phyloP scores from a whole-genome alignment of 176 grass and related monocot genomes.

The Avena eriantha region DNA sequence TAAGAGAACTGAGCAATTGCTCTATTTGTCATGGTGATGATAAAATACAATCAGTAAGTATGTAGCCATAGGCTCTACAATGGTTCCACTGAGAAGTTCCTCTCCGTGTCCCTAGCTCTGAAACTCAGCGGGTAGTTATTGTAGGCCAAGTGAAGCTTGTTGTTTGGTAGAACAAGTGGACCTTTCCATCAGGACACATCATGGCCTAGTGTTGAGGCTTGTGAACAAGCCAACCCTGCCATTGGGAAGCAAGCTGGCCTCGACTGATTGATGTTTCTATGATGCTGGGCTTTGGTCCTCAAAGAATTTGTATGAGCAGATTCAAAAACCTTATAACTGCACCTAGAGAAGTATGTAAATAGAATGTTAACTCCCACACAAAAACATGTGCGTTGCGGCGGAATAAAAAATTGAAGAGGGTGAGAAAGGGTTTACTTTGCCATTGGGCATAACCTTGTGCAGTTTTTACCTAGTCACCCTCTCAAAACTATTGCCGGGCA shows the following conservation, averaged over 20 bases:
- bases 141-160: no score
- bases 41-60: neutral
- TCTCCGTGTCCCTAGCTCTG: neutral
- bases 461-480: neutral
- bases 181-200: no score
- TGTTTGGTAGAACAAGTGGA: no score
- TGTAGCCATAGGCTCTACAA: neutral
- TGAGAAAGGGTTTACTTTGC: neutral
- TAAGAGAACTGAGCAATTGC: no score
- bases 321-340: neutral
- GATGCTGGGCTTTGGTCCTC: neutral
- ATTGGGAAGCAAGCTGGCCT: neutral
- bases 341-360: neutral
- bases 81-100: neutral
- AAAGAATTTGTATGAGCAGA: neutral
- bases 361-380: neutral
- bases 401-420: neutral
- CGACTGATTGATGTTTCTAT: neutral
- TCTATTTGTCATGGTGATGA: no score
- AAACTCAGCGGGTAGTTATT: neutral
- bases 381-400: neutral
- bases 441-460: neutral
- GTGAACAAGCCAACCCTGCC: no score
- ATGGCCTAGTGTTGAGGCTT: no score
- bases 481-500: neutral